Evolutionary conservation across 371 early-diverging fungal species (phyloP).

Genomic region (Mucor saturninus): DNA sequence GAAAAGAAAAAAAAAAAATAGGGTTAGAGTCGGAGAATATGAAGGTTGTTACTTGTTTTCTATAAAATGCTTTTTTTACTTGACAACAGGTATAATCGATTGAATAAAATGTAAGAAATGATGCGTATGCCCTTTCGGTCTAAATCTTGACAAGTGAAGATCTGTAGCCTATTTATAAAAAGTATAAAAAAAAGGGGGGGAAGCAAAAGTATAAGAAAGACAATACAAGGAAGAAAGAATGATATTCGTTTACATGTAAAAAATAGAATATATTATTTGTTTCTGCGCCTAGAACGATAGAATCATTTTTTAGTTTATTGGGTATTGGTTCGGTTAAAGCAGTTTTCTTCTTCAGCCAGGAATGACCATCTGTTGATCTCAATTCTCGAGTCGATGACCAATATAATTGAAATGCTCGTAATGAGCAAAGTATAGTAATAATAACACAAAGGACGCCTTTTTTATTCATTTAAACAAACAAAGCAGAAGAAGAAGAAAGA

Average conservation of each 20-base stretch:
- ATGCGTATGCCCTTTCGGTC: constrained; percentile 65
- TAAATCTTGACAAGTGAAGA: constrained; percentile 80
- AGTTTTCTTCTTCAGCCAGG: constrained; percentile 14
- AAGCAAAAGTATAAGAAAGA: background rate
- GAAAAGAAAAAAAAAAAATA: background rate
- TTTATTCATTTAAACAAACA: constrained; percentile 9
- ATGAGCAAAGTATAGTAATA: constrained; percentile 24
- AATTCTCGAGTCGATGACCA: constrained; percentile 34
- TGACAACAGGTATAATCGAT: constrained; percentile 69
- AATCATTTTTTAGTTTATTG: constrained; percentile 18
- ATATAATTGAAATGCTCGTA: constrained; percentile 34
- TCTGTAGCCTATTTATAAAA: constrained; percentile 71
- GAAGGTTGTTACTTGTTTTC: background rate
- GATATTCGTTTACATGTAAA: constrained; percentile 49
- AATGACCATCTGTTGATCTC: constrained; percentile 20
- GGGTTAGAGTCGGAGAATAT: background rate
- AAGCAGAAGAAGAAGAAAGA: constrained; percentile 4
- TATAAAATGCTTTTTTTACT: constrained; percentile 22
- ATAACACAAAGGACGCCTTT: constrained; percentile 15
- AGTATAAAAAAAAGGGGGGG: background rate
- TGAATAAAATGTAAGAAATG: constrained; percentile 80
- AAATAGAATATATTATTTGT: constrained; percentile 66
- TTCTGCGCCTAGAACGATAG: constrained; percentile 41
- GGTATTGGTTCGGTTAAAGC: constrained; percentile 2
- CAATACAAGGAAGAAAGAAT: background rate